Base-by-base conservation (phyloP, 2,329 filamentous ascomycete genomes). In the Hymenoscyphus occultus region DNA sequence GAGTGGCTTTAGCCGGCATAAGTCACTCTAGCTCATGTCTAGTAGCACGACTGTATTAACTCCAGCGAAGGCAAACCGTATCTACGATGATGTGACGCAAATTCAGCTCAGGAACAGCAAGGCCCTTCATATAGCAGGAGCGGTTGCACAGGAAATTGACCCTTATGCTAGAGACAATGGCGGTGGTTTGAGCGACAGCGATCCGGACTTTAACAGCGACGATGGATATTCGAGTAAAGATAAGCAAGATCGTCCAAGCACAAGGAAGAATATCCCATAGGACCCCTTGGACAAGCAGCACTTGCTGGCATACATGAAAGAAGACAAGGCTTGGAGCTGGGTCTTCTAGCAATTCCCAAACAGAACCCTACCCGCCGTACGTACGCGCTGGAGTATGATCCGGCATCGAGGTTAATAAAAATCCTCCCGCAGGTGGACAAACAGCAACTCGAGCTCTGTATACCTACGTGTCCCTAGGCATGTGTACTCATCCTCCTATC, bases 321-420 rank as follows among this genome's bases (percentile, higher is more conserved):
- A 69, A 42, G 61, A 19, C 60, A 68, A 67, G 57, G 59, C 64
- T 64, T 71, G 57, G 64, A 31, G 63, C 19, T 68, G 59, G 67
- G 68, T 68, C 64, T 69, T 66, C 40, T 1, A 40, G 4, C 60
- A 65, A 58, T 67, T 68, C 60, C 63, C 60, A 39, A 31, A 40
- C 57, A 35, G 32, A 35, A 35, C 32, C 32, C 32, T 7, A 35
- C 14, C 56, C 45, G 65, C 59, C 61, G 40, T 68, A 63, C 62
- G 62, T 42, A 63, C 57, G 42, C 65, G 67, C 54, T 67, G 60
- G 65, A 65, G 32, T 58, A 68, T 65, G 40, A 42, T 65, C 16
- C 61, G 60, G 56, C 51, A 5, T 13, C 59, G 60, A 56, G 54
- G 7, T 39, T 22, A 65, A 60, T 67, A 62, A 31, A 39, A 40